Evolutionary conservation across 352 stramenopile genomes (phyloP).

Genomic region (Phytophthora pinifolia): DNA sequence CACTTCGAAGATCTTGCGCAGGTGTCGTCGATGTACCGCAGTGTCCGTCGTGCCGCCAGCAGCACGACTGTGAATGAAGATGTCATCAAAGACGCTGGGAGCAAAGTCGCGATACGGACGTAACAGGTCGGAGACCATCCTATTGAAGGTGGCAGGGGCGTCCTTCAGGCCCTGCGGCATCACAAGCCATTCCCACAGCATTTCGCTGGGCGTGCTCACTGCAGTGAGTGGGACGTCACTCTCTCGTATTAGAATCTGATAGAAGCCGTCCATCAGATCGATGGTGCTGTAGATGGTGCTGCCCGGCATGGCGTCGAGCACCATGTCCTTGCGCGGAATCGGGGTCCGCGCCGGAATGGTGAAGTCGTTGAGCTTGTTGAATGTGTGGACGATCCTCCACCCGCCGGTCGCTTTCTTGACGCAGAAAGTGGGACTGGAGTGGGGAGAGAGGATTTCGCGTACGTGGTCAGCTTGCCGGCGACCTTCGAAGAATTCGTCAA

Average conservation of each 20-base stretch:
- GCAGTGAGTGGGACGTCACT: conserved; percentile 16
- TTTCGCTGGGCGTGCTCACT: conserved; percentile 23
- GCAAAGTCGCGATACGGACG: too few relatives aligned
- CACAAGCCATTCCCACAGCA: conserved; percentile 31
- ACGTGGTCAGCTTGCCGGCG: conserved; percentile 11
- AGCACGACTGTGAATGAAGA: conserved; percentile 29
- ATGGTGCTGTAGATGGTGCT: conserved; percentile 31
- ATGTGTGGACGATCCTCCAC: conserved; percentile 37
- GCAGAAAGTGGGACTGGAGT: conserved; percentile 28
- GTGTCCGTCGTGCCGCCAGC: conserved; percentile 4
- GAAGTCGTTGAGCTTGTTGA: conserved; percentile 36
- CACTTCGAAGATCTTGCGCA: conserved; percentile 20
- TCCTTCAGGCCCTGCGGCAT: conserved; percentile 17
- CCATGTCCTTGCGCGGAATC: conserved; percentile 31
- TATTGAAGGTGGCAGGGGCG: too few relatives aligned
- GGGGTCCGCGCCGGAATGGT: conserved; percentile 33
- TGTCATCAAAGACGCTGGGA: conserved; percentile 30
- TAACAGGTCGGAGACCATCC: too few relatives aligned
- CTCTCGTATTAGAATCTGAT: conserved; percentile 25
- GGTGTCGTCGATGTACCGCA: conserved; percentile 24
- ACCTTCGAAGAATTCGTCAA: conserved; percentile 25
- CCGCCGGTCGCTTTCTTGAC: conserved; percentile 23
- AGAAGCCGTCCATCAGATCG: conserved; percentile 33
- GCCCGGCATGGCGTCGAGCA: conserved; percentile 25
- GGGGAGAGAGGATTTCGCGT: conserved; percentile 17